Conservation (phyloP, 2,329 filamentous ascomycete genomes). For the Dendrostoma leiphaemia region DNA sequence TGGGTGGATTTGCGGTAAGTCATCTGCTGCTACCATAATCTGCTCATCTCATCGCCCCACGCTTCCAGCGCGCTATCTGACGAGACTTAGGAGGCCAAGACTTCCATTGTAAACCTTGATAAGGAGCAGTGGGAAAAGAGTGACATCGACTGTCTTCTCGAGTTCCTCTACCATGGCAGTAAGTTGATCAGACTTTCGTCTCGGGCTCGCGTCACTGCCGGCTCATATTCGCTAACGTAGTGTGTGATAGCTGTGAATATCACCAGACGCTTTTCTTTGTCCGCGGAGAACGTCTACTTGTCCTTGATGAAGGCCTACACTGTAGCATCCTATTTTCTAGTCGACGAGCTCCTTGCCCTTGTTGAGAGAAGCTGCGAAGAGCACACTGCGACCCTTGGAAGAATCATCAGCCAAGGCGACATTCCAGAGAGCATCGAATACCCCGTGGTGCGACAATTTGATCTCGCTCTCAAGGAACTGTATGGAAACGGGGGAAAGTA, state of each 20-base stretch:
- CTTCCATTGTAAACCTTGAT: neutral
- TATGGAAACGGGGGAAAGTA: too few relatives aligned
- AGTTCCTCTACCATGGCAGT: neutral
- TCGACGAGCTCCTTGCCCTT: neutral
- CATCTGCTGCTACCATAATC: neutral
- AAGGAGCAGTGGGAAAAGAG: neutral
- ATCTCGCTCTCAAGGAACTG: too few relatives aligned
- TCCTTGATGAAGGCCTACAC: neutral
- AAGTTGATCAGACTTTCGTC: neutral
- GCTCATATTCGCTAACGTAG: too few relatives aligned
- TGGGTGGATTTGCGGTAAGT: neutral
- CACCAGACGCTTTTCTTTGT: neutral
- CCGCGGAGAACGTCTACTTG: neutral
- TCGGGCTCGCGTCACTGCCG: neutral
- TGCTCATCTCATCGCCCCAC: neutral
- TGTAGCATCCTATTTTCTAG: neutral
- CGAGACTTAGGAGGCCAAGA: neutral
- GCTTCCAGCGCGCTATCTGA: neutral
- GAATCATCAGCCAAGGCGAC: neutral
- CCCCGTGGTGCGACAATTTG: too few relatives aligned
- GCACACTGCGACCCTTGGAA: neutral
- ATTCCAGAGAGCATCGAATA: neutral
- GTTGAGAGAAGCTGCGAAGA: neutral
- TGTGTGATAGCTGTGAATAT: neutral
- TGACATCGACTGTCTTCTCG: neutral